Conservation (phyloP, 257 asterid genomes). For the Salvia rosmarinus region DNA sequence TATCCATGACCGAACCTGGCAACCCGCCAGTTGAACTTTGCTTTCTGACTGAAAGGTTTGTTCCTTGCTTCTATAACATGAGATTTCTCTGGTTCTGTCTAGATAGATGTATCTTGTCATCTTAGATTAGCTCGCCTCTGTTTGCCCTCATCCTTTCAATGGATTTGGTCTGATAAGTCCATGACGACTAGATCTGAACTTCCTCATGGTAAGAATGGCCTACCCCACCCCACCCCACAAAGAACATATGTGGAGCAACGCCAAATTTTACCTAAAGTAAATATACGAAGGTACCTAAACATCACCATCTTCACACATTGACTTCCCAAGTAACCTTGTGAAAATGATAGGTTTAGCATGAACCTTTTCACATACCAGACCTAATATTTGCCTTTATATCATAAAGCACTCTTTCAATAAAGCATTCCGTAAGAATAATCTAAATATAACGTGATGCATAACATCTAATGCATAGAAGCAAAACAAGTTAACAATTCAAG, state of each 20-base stretch:
- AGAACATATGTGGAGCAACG: not conserved
- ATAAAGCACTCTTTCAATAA: not conserved
- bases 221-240: slow-evolving; percentile 18
- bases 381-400: not conserved
- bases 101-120: not conserved
- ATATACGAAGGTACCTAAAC: too few relatives aligned
- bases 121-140: not conserved
- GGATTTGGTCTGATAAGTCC: not conserved
- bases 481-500: not conserved
- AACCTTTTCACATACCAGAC: not conserved
- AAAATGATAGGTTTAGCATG: not conserved
- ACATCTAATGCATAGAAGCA: slow-evolving; percentile 15
- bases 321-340: not conserved
- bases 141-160: not conserved
- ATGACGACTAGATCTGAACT: not conserved
- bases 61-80: too few relatives aligned
- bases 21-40: too few relatives aligned
- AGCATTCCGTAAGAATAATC: not conserved
- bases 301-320: not conserved
- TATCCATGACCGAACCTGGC: too few relatives aligned
- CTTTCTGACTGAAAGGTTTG: too few relatives aligned
- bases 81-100: not conserved
- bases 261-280: too few relatives aligned
- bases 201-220: not conserved
- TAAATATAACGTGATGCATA: not conserved